Percentiles rank a stretch among this genome's conserved stretches.
Evolutionary conservation across 2,329 filamentous ascomycete species (phyloP).

Genomic region (Trichophyton verrucosum): DNA sequence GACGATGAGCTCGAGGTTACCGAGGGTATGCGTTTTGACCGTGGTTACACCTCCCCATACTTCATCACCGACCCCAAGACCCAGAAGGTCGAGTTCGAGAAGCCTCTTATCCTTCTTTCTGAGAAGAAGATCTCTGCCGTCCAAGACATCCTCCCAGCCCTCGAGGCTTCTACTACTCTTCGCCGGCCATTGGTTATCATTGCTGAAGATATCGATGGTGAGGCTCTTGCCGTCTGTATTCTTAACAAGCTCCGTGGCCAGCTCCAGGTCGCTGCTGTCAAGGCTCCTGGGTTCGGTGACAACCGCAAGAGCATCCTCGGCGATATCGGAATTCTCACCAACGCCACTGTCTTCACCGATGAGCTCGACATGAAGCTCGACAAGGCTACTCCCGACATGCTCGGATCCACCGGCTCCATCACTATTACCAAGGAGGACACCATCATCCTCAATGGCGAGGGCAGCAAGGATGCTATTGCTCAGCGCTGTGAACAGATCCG

Average conservation of each 20-base stretch:
- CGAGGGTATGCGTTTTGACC: conserved; percentile 99
- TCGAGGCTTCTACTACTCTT: conserved; percentile 91
- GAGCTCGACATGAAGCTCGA: conserved; percentile 99
- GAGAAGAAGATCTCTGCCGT: conserved; percentile 99
- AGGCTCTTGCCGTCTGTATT: conserved; percentile 96
- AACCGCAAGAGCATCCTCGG: conserved; percentile 99
- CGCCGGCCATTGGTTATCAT: conserved; percentile 96
- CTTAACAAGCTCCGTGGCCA: conserved; percentile 99
- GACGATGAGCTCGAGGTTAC: conserved; percentile 96
- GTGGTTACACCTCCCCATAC: conserved; percentile 95
- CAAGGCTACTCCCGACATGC: conserved; percentile 91
- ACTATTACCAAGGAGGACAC: conserved; percentile 99
- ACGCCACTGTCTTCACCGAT: conserved; percentile 93
- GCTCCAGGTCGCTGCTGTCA: conserved; percentile 95
- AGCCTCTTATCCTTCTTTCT: conserved; percentile 93
- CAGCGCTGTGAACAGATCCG: conserved; percentile 99
- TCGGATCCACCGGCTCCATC: conserved; percentile 93
- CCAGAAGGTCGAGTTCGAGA: conserved; percentile 99
- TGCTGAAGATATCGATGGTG: conserved; percentile 96
- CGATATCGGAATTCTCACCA: conserved; percentile 89
- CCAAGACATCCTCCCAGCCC: conserved; percentile 95
- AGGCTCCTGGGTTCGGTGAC: conserved; percentile 98
- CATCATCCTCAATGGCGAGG: conserved; percentile 94
- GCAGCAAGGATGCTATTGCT: conserved; percentile 81
- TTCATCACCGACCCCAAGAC: conserved; percentile 99